Evolutionary conservation across 306 rosid genomes (phyloP), one percentile per base, ranked within the genome.

Genomic region (Cyamopsis tetragonoloba): DNA sequence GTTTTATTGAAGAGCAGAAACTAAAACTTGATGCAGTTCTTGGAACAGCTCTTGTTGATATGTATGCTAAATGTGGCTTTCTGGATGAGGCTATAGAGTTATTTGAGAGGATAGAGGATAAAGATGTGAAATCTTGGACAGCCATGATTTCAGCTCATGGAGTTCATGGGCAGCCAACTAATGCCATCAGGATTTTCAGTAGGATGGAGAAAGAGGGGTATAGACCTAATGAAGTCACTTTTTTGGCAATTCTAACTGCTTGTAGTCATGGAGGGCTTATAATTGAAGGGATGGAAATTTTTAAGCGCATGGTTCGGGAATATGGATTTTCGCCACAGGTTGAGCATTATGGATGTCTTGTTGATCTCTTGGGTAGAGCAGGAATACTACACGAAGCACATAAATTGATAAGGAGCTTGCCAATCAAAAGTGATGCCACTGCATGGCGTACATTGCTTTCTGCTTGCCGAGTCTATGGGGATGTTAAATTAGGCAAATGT

Each of bases 241-340:
- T 89, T 79, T 75, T 89, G 76, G 87, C 87, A 22, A 71, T 79
- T 67, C 64, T 84, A 24, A 84, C 71, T 49, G 87, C 93, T 14
- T 87, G 89, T 71, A 79, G 93, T 73, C 96, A 87, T 77, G 96
- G 89, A 70, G 91, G 96, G 14, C 74, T 83, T 9, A 82, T 89
- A 23, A 66, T 35, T 35, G 89, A 87, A 50, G 93, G 91, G 67
- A 38, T 77, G 67, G 35, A 58, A 32, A 66, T 82, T 78, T 87
- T 87, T 55, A 82, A 83, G 76, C 44, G 34, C 47, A 87, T 87
- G 89, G 86, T 89, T 64, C 58, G 70, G 51, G 46, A 81, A 46
- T 78, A 77, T 71, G 81, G 82, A 2, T 60, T 86, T 71, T 66
- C 68, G 30, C 93, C 87, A 22, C 73, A 48, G 50, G 77, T 83